phyloP scores from a whole-genome alignment of 1,284 basidiomycete genomes.

The Psilocybe mexicana region DNA sequence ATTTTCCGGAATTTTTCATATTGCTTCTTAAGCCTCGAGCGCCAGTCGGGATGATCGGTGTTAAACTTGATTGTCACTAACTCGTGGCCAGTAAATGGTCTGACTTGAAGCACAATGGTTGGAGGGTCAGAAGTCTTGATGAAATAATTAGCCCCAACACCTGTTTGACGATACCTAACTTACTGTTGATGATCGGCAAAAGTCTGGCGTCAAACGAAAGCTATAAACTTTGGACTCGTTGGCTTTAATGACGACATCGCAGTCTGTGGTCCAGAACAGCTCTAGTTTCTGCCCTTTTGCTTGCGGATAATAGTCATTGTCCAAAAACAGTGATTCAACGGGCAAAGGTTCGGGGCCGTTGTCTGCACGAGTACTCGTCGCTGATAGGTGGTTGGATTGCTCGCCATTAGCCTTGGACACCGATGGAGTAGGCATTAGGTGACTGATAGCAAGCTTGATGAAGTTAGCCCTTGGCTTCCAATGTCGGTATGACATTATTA shows the following conservation, averaged over 20 bases:
- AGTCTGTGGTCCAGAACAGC: background rate
- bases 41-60: background rate
- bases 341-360: background rate
- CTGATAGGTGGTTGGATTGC: background rate
- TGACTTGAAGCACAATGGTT: background rate
- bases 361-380: background rate
- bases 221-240: background rate
- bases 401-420: background rate
- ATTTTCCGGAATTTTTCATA: background rate
- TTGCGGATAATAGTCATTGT: background rate
- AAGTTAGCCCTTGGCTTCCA: background rate
- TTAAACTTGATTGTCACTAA: background rate
- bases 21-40: background rate
- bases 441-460: background rate
- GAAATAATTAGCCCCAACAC: background rate
- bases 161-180: background rate
- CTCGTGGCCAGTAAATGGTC: background rate
- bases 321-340: constrained; percentile 9
- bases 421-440: background rate
- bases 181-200: background rate
- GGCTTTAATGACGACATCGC: constrained; percentile 1
- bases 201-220: background rate
- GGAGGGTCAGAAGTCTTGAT: background rate
- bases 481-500: background rate
- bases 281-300: background rate